Conservation (phyloP, 345 rosid species). For the Gossypium australe region DNA sequence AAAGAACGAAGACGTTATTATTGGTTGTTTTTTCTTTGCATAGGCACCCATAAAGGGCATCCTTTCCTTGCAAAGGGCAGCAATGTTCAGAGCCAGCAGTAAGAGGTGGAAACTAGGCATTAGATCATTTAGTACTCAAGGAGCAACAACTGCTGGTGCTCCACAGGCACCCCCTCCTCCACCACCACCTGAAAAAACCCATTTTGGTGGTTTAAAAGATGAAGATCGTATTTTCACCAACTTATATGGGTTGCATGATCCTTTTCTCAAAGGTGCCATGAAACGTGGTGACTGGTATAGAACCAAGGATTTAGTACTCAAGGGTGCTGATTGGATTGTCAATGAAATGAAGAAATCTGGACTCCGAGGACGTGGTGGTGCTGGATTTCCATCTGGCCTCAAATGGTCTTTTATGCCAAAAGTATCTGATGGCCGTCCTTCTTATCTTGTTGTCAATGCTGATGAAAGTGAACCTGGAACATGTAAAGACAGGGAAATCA, state of each 20-base stretch:
- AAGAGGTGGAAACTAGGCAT: conserved; percentile 40
- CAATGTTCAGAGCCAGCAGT: conserved; percentile 32
- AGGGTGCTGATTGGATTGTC: conserved; percentile 97
- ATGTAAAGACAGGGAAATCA: conserved; percentile 95
- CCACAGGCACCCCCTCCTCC: conserved; percentile 73
- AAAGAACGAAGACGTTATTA: background rate
- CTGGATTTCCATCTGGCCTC: conserved; percentile 92
- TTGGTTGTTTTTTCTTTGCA: background rate
- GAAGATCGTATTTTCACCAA: conserved; percentile 94
- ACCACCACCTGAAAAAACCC: conserved; percentile 95
- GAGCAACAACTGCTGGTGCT: conserved; percentile 51
- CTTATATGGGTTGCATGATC: conserved; percentile 84
- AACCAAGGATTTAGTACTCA: conserved; percentile 92
- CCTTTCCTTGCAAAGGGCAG: conserved; percentile 55
- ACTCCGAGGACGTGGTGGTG: conserved; percentile 97
- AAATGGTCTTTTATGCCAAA: conserved; percentile 99
- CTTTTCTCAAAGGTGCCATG: conserved; percentile 93
- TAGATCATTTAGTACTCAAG: conserved; percentile 74
- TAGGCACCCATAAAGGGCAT: conserved; percentile 85
- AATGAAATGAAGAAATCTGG: conserved; percentile 90
- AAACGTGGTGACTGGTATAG: conserved; percentile 71
- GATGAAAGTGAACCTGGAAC: conserved; percentile 99
- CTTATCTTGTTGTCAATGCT: conserved; percentile 87
- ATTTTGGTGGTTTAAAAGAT: conserved; percentile 90
- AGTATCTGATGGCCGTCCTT: conserved; percentile 89